These are phyloP conservation scores for Zygotorulaspora mrakii DNA, from an alignment of 1,139 yeast genomes.

Conservation along the genomic window DNA sequence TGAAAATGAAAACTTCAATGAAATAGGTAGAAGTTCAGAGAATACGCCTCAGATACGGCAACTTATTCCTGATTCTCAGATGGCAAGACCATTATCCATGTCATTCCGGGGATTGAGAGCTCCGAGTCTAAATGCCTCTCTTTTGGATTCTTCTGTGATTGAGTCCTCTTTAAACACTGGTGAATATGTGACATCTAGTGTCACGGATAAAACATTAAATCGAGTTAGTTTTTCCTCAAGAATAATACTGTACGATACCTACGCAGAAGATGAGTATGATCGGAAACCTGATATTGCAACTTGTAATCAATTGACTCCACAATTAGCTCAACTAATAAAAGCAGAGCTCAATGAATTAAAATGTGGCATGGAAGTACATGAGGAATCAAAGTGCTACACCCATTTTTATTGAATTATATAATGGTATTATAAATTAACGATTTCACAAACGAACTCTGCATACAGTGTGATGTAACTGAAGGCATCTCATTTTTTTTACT, in stretches of 20 bases:
- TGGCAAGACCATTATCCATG: conserved; percentile 57
- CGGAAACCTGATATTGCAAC: conserved; percentile 92
- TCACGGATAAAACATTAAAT: conserved; percentile 6
- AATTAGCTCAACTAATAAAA: conserved; percentile 80
- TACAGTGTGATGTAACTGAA: no score
- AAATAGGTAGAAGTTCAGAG: conserved; percentile 11
- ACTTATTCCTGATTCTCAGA: conserved; percentile 24
- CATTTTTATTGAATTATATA: conserved; percentile 57
- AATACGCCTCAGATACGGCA: conserved; percentile 24
- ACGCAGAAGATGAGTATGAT: conserved; percentile 80
- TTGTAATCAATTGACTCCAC: conserved; percentile 87
- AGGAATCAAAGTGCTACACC: conserved; percentile 71
- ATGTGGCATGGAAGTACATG: conserved; percentile 78
- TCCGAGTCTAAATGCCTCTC: conserved; percentile 46
- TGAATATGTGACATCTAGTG: conserved; percentile 6
- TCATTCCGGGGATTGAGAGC: conserved; percentile 63
- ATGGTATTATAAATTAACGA: not conserved
- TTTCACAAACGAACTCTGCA: not conserved
- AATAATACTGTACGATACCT: conserved; percentile 82
- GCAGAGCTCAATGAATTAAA: conserved; percentile 79
- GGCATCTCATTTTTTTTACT: no score
- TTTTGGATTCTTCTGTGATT: conserved; percentile 6
- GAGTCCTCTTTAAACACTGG: conserved; percentile 5
- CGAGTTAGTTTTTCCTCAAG: conserved; percentile 76
- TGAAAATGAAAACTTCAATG: conserved; percentile 31